Base-by-base conservation (phyloP, 352 stramenopile genomes). In the Pythium biforme region DNA sequence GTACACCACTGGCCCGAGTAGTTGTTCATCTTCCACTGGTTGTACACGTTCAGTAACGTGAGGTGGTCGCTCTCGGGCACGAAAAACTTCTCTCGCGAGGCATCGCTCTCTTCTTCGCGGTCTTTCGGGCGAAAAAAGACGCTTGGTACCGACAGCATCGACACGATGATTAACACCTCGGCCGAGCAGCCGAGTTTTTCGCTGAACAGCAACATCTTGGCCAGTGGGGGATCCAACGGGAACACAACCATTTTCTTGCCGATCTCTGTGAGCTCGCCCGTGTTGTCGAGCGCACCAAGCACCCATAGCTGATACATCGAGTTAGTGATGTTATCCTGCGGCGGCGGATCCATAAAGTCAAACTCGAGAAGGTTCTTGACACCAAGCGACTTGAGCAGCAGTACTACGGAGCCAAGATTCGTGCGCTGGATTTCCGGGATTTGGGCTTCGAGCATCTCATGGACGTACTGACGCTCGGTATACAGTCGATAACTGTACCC, bases 221-320 rank as follows among this genome's bases (percentile, higher is more conserved):
- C 88, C 19, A 98, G 68, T 34, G 94, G 90, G 40, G 97, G 97
- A 61, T 99, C 97, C 27, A 99, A 67, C 20, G 97, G 97, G 71
- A 99, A 99, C 54, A 99, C 94, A n/a, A 94, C 89, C 97, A 99
- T 99, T 39, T 97, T 96, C 63, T 96, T 81, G 46, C 97, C 97
- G 27, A 99, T 94, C 29, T 88, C 69, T 23, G 97, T 99, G 11
- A 99, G 79, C 59, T 97, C 91, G 29, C 97, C 97, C 14, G 88
- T 98, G 74, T 99, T 99, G 68, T 99, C 96, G 1, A 99, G 76
- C 17, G 97, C 97, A 25, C 97, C 96, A 5, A 99, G 81, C 26
- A 99, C 96, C 97, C 97, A 99, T 7, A 99, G 81, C 77, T 99
- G 96, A 75, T 99, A 99, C 80, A 99, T 96, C 11, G 96, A 99